These are phyloP conservation scores for Candida odintsovae DNA, from an alignment of 805 yeast genomes.

Conservation along the genomic window DNA sequence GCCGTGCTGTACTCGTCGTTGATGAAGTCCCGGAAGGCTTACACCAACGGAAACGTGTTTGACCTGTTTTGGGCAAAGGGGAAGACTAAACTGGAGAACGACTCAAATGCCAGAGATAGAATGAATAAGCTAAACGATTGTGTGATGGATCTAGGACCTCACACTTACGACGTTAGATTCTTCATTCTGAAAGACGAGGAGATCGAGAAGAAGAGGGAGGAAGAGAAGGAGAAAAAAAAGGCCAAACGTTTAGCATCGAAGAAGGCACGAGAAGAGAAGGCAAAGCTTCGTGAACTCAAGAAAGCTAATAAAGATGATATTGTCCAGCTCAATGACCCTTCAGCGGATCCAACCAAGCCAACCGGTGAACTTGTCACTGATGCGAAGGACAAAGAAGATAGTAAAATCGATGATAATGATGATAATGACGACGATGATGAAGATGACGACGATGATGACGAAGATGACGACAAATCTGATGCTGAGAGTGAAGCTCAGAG, in stretches of 20 bases:
- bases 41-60: slow-evolving; percentile 66
- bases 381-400: slow-evolving; percentile 1
- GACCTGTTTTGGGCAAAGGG: slow-evolving; percentile 77
- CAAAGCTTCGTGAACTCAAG: slow-evolving; percentile 15
- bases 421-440: slow-evolving; percentile 1
- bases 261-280: slow-evolving; percentile 28
- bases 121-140: slow-evolving; percentile 88
- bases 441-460: slow-evolving; percentile 9
- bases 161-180: slow-evolving; percentile 65
- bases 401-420: not conserved
- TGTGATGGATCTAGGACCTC: slow-evolving; percentile 73
- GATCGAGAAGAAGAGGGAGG: slow-evolving; percentile 43
- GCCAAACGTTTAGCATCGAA: slow-evolving; percentile 31
- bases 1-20: slow-evolving; percentile 69
- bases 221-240: slow-evolving; percentile 33
- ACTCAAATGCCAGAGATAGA: slow-evolving; percentile 65
- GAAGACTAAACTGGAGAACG: slow-evolving; percentile 33
- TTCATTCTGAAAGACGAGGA: slow-evolving; percentile 84
- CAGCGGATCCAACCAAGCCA: not conserved
- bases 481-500: slow-evolving; percentile 1
- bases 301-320: slow-evolving; percentile 3
- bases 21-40: slow-evolving; percentile 62
- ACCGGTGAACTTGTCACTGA: not conserved
- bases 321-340: not conserved
- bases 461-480: slow-evolving; percentile 3